Conservation (phyloP, 768 basidiomycete genomes). For the Lactarius psammicola region DNA sequence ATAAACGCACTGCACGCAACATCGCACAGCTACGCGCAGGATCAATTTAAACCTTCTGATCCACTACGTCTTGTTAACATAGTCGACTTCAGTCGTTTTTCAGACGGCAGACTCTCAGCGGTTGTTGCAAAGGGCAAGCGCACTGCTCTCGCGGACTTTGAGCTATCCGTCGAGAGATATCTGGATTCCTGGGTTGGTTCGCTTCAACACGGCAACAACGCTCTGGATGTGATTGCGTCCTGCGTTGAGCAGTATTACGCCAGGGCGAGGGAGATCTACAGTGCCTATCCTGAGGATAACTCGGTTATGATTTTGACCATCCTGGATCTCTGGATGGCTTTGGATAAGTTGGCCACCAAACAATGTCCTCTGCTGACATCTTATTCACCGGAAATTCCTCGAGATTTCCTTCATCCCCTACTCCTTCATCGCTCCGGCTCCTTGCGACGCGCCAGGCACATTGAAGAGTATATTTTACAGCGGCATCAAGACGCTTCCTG, state of each 20-base stretch:
- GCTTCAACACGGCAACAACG: background rate
- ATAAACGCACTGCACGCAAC: background rate
- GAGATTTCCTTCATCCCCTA: background rate
- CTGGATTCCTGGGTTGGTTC: background rate
- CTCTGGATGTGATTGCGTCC: background rate
- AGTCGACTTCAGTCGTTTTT: background rate
- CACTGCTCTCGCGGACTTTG: background rate
- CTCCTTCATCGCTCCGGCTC: background rate
- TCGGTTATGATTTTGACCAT: background rate
- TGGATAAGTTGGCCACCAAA: background rate
- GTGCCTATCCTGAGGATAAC: background rate
- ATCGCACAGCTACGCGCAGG: background rate
- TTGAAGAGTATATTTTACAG: background rate
- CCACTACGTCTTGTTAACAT: background rate
- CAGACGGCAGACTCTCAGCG: background rate
- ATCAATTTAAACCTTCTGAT: background rate
- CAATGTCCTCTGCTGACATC: background rate
- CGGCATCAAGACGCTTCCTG: background rate
- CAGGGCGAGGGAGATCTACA: background rate
- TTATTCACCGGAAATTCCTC: background rate
- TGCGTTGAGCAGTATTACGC: background rate
- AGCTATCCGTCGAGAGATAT: background rate
- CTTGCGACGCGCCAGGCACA: background rate
- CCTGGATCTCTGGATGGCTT: background rate
- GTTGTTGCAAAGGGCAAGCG: background rate